Evolutionary conservation across 2,329 filamentous ascomycete genomes (phyloP).

Genomic region (Fusarium heterosporum): DNA sequence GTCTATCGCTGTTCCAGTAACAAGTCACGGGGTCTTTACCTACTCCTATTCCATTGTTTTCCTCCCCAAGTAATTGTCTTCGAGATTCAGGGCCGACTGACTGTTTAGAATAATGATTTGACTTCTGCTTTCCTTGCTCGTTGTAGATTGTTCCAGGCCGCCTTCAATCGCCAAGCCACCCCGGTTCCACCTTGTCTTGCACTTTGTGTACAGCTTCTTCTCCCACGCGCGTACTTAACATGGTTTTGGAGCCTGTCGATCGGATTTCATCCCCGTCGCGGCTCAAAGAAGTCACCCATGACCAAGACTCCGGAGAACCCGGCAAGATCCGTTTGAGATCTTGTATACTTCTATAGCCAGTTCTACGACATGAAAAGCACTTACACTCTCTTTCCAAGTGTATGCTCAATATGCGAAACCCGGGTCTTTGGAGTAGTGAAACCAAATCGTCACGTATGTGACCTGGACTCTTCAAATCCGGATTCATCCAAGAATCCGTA

Average conservation of each 20-base stretch:
- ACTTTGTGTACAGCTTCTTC: no score
- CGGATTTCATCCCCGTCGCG: no score
- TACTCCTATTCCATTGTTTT: no score
- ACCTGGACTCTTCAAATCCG: background rate
- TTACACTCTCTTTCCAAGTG: background rate
- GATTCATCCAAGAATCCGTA: accelerated
- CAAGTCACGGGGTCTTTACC: conserved; percentile 1
- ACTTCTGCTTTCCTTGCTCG: background rate
- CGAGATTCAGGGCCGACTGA: background rate
- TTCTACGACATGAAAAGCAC: accelerated
- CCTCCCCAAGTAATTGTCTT: background rate
- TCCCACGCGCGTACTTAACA: no score
- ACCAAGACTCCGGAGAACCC: no score
- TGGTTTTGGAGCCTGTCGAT: no score
- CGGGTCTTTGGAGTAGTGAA: background rate
- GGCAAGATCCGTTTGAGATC: no score
- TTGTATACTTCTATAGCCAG: no score
- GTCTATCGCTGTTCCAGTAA: conserved; percentile 5
- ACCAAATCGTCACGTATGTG: background rate
- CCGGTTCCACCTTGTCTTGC: no score
- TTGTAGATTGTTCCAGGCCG: background rate
- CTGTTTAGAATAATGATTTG: no score
- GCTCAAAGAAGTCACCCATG: no score
- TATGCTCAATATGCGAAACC: background rate
- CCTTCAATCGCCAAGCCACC: background rate